Base-by-base conservation (phyloP, 1,284 basidiomycete species). In the Apiotrichum veenhuisii region DNA sequence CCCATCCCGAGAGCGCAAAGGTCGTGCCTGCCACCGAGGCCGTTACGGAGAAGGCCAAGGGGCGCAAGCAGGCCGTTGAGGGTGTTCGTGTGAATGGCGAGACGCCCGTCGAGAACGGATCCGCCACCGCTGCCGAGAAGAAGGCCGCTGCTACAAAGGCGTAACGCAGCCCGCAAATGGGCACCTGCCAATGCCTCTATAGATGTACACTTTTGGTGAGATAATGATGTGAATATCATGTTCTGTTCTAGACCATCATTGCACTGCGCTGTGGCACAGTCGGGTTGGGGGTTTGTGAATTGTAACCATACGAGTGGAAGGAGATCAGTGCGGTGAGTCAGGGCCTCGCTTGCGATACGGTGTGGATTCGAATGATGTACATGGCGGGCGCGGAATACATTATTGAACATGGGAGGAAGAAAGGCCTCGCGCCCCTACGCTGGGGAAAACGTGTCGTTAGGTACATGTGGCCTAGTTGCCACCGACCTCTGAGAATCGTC, bases 1-100 rank as follows among this genome's bases (percentile, higher is more conserved):
- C 82, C 43, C 82, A 83, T 59, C 81, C 82, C 10, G 75, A 74
- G 57, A 67, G 63, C 26, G 70, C 72, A 34, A 77, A 75, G 61
- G 68, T 74, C 51, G 71, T 78, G 0, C 76, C 76, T 9, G 73
- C 70, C 2, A 59, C 59, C 33, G 75, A 74, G 52, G 72, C 69
- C 5, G 73, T 68, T 23, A 76, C 74, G 14, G 68, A 72, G 45
- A 30, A 57, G 12, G 76, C 71, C 11, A 70, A 75, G 61, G 66
- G 64, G 5, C 67, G 63, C 59, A 63, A 65, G 52, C 76, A 77
- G 64, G 63, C 58, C 22, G 65, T 73, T 4, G 63, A 58, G 25
- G 75, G 72, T 18, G 59, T 77, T 34, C 65, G 59, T 17, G 75
- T 77, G 2, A 34, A 53, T 44, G 63, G 62, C 47, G 58, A 56